These are phyloP conservation scores for Kluyveromyces wickerhamii DNA, from an alignment of 805 yeast species.

Conservation along the genomic window DNA sequence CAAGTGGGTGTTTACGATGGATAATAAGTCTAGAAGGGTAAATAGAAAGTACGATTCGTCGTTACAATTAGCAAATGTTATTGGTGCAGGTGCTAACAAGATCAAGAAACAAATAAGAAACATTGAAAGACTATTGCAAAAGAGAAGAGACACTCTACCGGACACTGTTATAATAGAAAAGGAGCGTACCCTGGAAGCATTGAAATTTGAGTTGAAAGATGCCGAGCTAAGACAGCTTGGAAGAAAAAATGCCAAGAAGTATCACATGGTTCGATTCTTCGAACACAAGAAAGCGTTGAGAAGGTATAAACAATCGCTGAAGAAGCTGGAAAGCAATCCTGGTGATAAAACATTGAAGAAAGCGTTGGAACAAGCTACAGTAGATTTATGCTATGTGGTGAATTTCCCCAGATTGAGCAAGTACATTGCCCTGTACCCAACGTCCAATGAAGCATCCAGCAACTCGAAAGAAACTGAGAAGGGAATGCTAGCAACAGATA, in stretches of 20 bases:
- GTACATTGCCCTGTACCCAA: constrained; percentile 72
- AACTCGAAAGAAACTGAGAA: constrained; percentile 30
- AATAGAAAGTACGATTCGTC: constrained; percentile 17
- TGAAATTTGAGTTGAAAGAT: constrained; percentile 48
- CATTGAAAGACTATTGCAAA: constrained; percentile 56
- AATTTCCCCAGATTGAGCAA: constrained; percentile 74
- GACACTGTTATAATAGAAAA: constrained; percentile 60
- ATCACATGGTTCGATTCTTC: constrained; percentile 89
- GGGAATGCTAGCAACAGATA: constrained; percentile 37
- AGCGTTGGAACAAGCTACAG: constrained; percentile 44
- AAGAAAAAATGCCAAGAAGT: constrained; percentile 54
- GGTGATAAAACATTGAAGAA: constrained; percentile 22
- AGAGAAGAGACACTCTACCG: constrained; percentile 48
- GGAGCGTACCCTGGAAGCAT: constrained; percentile 66
- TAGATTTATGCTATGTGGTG: constrained; percentile 67
- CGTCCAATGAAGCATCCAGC: constrained; percentile 11
- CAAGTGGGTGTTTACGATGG: too few relatives aligned
- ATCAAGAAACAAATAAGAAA: constrained; percentile 84
- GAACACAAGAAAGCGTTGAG: constrained; percentile 82
- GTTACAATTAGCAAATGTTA: constrained; percentile 31
- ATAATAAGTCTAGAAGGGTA: constrained; percentile 8
- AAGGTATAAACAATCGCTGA: constrained; percentile 44
- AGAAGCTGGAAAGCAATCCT: constrained; percentile 22
- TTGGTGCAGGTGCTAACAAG: constrained; percentile 40
- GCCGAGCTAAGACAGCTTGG: constrained; percentile 39